These are phyloP conservation scores for Phytophthora melonis DNA, from an alignment of 352 stramenopile species.

Conservation along the genomic window DNA sequence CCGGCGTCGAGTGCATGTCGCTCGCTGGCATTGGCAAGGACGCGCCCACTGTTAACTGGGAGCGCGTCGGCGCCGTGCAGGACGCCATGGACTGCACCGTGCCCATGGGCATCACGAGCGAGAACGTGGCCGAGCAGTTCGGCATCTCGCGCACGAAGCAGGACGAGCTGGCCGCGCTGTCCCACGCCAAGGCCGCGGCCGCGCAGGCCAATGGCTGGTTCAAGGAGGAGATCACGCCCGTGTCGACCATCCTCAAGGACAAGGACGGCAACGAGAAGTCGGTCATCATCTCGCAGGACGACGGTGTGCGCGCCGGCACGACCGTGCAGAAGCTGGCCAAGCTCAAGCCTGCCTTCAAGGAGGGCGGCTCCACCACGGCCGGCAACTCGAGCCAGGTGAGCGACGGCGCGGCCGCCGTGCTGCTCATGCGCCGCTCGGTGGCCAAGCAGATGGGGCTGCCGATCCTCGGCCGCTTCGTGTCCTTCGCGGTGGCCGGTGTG, in stretches of 20 bases:
- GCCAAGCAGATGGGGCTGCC: slow-evolving; percentile 83
- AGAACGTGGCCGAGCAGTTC: slow-evolving; percentile 87
- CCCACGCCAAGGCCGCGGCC: slow-evolving; percentile 75
- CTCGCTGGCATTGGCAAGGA: slow-evolving; percentile 63
- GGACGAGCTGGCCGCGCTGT: slow-evolving; percentile 81
- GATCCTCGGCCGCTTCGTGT: slow-evolving; percentile 89
- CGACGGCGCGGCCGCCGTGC: slow-evolving; percentile 88
- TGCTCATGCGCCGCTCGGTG: slow-evolving; percentile 87
- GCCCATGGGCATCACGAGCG: slow-evolving; percentile 89
- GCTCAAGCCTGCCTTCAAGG: slow-evolving; percentile 85
- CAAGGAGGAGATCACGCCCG: slow-evolving; percentile 90
- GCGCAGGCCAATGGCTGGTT: slow-evolving; percentile 89
- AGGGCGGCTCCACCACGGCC: slow-evolving; percentile 79
- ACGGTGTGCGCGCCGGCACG: slow-evolving; percentile 75
- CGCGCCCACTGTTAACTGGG: slow-evolving; percentile 68
- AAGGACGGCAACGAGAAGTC: slow-evolving; percentile 84
- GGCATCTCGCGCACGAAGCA: slow-evolving; percentile 78
- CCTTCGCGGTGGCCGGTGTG: slow-evolving; percentile 84
- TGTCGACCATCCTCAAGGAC: slow-evolving; percentile 75
- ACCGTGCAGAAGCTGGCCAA: slow-evolving; percentile 75
- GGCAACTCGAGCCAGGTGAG: slow-evolving; percentile 91
- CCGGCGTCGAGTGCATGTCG: slow-evolving; percentile 91
- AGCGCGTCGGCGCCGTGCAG: slow-evolving; percentile 56
- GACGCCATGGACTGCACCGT: slow-evolving; percentile 87
- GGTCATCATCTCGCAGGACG: slow-evolving; percentile 79